Percentiles rank a stretch among this genome's conserved stretches.
Evolutionary conservation across 305 asterid genomes (phyloP).

Genomic region (Fraxinus paxiana): DNA sequence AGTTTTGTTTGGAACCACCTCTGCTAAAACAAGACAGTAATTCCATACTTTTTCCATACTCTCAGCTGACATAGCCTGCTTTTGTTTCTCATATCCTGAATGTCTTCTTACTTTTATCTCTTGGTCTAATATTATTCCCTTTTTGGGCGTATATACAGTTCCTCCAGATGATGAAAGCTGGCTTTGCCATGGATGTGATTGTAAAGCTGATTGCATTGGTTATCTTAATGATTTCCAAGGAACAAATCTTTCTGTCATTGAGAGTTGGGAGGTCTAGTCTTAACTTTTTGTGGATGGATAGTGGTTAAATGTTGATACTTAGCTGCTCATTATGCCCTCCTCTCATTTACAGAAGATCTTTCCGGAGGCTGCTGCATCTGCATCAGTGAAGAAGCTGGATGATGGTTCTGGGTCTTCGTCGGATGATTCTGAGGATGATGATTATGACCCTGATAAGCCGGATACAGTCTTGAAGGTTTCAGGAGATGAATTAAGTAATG

Average conservation of each 20-base stretch:
- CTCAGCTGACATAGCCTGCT: conserved; percentile 18
- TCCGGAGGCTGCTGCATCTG: conserved; percentile 85
- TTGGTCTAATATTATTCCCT: conserved; percentile 16
- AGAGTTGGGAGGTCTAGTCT: conserved; percentile 87
- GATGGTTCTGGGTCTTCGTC: conserved; percentile 54
- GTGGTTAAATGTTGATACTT: conserved; percentile 9
- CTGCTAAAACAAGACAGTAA: conserved; percentile 77
- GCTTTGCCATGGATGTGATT: conserved; percentile 98
- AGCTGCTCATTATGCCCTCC: conserved; percentile 33
- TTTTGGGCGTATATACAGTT: conserved; percentile 44
- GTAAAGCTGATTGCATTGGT: conserved; percentile 85
- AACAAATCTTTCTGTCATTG: conserved; percentile 49
- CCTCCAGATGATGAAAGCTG: conserved; percentile 96
- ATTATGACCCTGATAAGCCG: conserved; percentile 72
- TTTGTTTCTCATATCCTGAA: conserved; percentile 17
- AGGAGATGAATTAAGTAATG: conserved; percentile 39
- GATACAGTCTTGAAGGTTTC: conserved; percentile 39
- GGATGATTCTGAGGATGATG: conserved; percentile 90
- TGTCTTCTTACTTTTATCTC: conserved; percentile 14
- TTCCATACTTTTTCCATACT: conserved; percentile 5
- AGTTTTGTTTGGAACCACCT: conserved; percentile 90
- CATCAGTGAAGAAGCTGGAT: conserved; percentile 62
- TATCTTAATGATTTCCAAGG: conserved; percentile 74
- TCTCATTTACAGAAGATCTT: conserved; percentile 68
- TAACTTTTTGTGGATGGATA: conserved; percentile 11